Evolutionary conservation across 2,329 filamentous ascomycete genomes (phyloP), one percentile per base, ranked within the genome.

Genomic region (Pseudogymnoascus verrucosus): DNA sequence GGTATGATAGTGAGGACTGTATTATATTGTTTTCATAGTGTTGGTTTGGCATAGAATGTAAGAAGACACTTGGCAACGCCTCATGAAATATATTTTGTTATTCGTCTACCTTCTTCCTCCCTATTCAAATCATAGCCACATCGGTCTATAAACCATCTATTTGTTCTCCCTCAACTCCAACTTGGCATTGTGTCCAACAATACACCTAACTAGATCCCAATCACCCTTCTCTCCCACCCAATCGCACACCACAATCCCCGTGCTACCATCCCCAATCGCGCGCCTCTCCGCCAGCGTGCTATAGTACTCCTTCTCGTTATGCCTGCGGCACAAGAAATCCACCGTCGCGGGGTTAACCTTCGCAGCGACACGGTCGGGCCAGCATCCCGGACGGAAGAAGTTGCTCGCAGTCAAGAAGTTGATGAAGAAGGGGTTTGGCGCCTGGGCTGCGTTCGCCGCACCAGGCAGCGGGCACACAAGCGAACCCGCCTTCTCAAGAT

Each of bases 331-430:
- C 28, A 88, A 74, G 72, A 87, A 85, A 69, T 87, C 84, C 64
- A 87, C 74, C 62, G 87, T 83, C 1, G 88, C 86, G 16, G 93
- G 90, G 78, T 98, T 98, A 60, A 96, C 82, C 77, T 89, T 91
- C 19, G 86, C 88, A 1, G 95, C 93, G 74, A 99, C 91, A 71
- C 85, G 88, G 75, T 96, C 93, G 0, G 95, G 95, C 95, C 95
- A 99, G 76, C 92, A 96, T 63, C 85, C 86, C 1, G 88, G 81
- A 68, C 91, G 93, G 87, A 93, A 98, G 79, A 98, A 98, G 78
- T 97, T 97, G 75, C 89, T 93, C 0, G 89, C 95, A 69, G 84
- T 91, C 66, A 97, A 76, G 74, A 97, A 98, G 76, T 98, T 99
- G 75, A 98, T 79, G 71, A 89, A 96, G 69, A 97, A 82, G 0